These are phyloP conservation scores for Neofusicoccum umdonicola DNA, from an alignment of 2,329 filamentous ascomycete genomes.

Conservation along the genomic window DNA sequence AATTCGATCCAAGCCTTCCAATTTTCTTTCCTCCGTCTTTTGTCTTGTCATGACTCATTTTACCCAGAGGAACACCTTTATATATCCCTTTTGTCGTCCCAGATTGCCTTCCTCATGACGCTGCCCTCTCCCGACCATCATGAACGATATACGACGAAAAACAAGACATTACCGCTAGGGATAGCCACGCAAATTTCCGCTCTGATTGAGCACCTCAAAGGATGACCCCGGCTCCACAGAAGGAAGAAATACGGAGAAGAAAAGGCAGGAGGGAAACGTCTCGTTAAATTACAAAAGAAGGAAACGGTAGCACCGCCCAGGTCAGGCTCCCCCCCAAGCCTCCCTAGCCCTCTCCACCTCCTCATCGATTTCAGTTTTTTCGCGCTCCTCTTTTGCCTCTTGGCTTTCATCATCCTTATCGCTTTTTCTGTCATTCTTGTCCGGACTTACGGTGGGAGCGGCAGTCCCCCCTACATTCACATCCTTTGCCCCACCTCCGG, in stretches of 20 bases:
- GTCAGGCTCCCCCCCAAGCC: neutral
- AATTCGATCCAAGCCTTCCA: neutral
- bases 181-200: neutral
- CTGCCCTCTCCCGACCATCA: too few relatives aligned
- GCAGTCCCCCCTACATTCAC: neutral
- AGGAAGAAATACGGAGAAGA: neutral
- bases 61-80: neutral
- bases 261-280: neutral
- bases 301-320: neutral
- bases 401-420: neutral
- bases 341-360: constrained; percentile 2
- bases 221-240: neutral
- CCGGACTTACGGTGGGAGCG: neutral
- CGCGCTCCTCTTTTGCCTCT: neutral
- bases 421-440: neutral
- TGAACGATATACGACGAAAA: too few relatives aligned
- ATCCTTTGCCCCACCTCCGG: neutral
- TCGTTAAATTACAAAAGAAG: neutral
- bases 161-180: too few relatives aligned
- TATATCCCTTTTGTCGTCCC: neutral
- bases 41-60: neutral
- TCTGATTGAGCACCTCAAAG: neutral
- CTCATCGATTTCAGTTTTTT: constrained; percentile 1
- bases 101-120: neutral
- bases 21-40: neutral